Conservation (phyloP, 2,329 filamentous ascomycete genomes). For the Aspergillus nomiae region DNA sequence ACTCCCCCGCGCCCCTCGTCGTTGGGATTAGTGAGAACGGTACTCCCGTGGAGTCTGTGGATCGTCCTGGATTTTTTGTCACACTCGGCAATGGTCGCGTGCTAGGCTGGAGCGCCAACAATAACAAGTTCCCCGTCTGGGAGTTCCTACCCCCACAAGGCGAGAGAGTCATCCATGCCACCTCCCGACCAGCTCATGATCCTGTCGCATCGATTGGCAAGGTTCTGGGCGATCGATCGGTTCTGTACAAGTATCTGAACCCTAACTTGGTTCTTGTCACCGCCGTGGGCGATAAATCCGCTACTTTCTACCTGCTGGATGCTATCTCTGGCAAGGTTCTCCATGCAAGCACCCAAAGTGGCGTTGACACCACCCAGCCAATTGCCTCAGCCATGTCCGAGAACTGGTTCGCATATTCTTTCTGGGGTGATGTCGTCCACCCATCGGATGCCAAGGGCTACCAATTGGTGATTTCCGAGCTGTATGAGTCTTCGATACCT, state of each 20-base stretch:
- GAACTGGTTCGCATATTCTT: constrained; percentile 93
- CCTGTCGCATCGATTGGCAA: constrained; percentile 93
- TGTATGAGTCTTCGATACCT: constrained; percentile 81
- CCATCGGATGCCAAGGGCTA: constrained; percentile 69
- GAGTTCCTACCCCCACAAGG: constrained; percentile 67
- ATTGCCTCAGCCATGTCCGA: constrained; percentile 81
- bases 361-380: constrained; percentile 72
- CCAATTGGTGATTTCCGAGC: constrained; percentile 80
- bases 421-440: constrained; percentile 59
- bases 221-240: constrained; percentile 86
- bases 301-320: constrained; percentile 80
- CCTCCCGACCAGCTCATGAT: constrained; percentile 72
- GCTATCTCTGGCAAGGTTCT: constrained; percentile 82
- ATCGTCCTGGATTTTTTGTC: constrained; percentile 41
- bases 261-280: constrained; percentile 80
- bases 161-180: constrained; percentile 69
- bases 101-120: constrained; percentile 45
- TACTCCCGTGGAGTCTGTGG: constrained; percentile 30
- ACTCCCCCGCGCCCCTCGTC: constrained; percentile 25
- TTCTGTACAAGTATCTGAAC: constrained; percentile 96
- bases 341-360: constrained; percentile 68
- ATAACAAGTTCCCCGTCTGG: constrained; percentile 62
- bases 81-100: constrained; percentile 46
- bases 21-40: constrained; percentile 42
- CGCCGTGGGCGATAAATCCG: constrained; percentile 62